Evolutionary conservation across 2,329 filamentous ascomycete species (phyloP), one percentile per base, ranked within the genome.

Genomic region (Dactylellina sp.): DNA sequence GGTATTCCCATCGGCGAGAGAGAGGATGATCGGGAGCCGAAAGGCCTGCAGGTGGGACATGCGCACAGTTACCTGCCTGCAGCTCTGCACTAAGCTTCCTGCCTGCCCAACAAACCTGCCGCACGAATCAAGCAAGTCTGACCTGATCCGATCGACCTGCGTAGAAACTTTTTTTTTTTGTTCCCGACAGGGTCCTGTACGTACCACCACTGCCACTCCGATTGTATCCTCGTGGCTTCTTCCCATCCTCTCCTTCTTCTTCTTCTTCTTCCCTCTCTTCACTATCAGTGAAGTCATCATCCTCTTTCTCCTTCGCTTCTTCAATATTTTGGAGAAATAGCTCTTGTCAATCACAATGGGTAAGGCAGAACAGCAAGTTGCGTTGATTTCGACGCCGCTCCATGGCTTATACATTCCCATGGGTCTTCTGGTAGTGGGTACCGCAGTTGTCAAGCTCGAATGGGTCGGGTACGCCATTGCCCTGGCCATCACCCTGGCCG

Each of bases 331-430:
- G 37, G 37, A 16, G n/a, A 16, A 40, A 44, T 46, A 28, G 12
- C 28, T 22, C 16, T 22, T 37, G n/a, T 12, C 47, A 50, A 2
- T 52, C 32, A 25, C 53, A 57, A 57, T 57, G 53, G 53, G 53
- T 28, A 57, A 57, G 52, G 71, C 62, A 24, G 71, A 75, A 24
- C 37, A 70, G 35, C 56, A 75, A 39, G 44, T 75, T 49, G 71
- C 71, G 28, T 70, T 75, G 52, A 64, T 75, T 44, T 75, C 71
- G 18, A 79, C 77, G 18, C 77, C 77, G 42, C 75, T 79, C 16
- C 77, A 92, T 82, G 91, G 90, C 80, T 87, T 96, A 79, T 93
- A 94, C 81, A 89, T 96, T 79, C 93, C 93, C 75, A 89, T 89
- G n/a, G 88, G 86, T 71, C 86, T 97, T 37, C 83, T 97, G 72